Evolutionary conservation across 768 basidiomycete genomes (phyloP), one percentile per base, ranked within the genome.

Genomic region (Mycena alexandri): DNA sequence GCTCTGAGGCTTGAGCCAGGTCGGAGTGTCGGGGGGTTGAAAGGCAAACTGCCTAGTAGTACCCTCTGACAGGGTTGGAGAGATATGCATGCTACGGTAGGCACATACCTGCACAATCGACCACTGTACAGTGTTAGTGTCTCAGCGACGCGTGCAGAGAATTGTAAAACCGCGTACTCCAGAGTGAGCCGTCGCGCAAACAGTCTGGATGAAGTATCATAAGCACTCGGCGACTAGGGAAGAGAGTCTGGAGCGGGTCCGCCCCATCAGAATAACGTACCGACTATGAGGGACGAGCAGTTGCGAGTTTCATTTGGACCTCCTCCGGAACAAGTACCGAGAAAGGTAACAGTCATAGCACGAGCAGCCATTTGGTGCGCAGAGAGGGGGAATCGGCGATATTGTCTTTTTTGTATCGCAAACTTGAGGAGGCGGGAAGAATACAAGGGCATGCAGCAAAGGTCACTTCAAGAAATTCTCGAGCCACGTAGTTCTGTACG

Each of bases 91-190:
- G 57, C 11, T 25, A 21, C 21, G 44, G n/a, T 29, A 24, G 24
- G 22, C 19, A 60, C 14, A 93, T 93, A 41, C 93, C 93, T 16
- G 91, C 93, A 77, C 93, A 93, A 75, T 94, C 93, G 22, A 94
- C 84, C 90, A 94, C 92, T 93, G 72, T 29, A 60, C 68, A 67
- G 55, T 65, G 63, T 57, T 47, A 62, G 52, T 75, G 54, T 67
- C 62, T 57, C 43, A 62, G 56, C 74, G 67, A 63, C 54, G 61
- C 63, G 61, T 38, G 60, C 24, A 36, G 29, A n/a, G 52, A 63
- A 46, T 36, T 57, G 38, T 67, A 34, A 73, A 48, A 71, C 38
- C 38, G 38, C 86, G 73, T 77, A 93, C 93, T 90, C 91, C 92
- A 93, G 25, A 92, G 78, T 11, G 85, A 80, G 19, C 85, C 84